Conservation (phyloP, 2,329 filamentous ascomycete genomes). For the Fusarium hostae region DNA sequence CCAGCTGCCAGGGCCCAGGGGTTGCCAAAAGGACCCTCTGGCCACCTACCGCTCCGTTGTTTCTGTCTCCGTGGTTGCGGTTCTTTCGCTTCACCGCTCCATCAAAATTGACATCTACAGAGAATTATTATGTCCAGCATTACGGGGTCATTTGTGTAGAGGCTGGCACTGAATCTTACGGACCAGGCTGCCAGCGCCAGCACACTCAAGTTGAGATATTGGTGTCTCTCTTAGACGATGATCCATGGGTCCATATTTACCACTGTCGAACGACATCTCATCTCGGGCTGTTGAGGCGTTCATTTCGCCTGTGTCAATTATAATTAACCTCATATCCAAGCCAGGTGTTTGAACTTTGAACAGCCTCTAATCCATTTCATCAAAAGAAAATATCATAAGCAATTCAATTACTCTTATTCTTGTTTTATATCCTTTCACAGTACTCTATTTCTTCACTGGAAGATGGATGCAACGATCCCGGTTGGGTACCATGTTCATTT, state of each 20-base stretch:
- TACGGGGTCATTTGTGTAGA: background rate
- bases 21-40: conserved; percentile 17
- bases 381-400: background rate
- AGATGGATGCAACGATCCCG: conserved; percentile 4
- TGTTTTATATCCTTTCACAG: background rate
- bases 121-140: conserved; percentile 16
- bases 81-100: conserved; percentile 39
- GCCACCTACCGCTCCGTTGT: conserved; percentile 20
- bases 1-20: conserved; percentile 33
- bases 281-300: conserved; percentile 19
- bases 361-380: background rate
- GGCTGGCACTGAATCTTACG: background rate
- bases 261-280: conserved; percentile 38
- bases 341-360: background rate
- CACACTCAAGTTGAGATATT: conserved; percentile 9
- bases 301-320: conserved; percentile 25
- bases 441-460: background rate
- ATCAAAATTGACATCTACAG: conserved; percentile 17
- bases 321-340: conserved; percentile 1
- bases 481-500: conserved; percentile 13
- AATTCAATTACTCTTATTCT: background rate
- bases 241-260: conserved; percentile 43
- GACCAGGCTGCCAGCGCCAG: background rate
- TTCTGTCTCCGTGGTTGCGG: conserved; percentile 9
- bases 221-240: conserved; percentile 32